Evolutionary conservation across 495 filamentous ascomycete species (phyloP).

Genomic region (Annulohypoxylon nitens): DNA sequence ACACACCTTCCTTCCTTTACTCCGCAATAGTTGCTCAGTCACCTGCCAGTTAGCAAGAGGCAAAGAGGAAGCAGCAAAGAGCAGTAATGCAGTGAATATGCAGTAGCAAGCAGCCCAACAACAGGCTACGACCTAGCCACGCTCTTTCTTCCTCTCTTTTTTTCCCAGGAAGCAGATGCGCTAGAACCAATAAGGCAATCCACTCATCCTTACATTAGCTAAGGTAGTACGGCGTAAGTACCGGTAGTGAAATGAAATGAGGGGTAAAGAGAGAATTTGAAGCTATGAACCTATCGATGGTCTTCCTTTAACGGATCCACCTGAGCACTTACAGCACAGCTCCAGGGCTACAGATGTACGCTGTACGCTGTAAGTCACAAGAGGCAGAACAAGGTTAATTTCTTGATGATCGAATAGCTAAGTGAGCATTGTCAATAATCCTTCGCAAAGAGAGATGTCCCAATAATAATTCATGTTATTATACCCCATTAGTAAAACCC

Average conservation of each 20-base stretch:
- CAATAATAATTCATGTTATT: neutral
- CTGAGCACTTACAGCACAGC: neutral
- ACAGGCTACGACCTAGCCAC: conserved; percentile 7
- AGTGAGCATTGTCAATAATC: neutral
- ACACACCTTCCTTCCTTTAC: conserved; percentile 32
- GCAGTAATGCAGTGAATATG: neutral
- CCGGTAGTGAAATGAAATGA: conserved; percentile 44
- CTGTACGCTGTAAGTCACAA: neutral
- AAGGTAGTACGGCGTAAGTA: conserved; percentile 25
- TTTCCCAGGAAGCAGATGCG: conserved; percentile 7
- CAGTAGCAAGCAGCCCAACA: conserved; percentile 18
- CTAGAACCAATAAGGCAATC: conserved; percentile 21
- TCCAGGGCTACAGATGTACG: neutral
- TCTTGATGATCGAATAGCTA: conserved; percentile 3
- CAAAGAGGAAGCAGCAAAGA: conserved; percentile 12
- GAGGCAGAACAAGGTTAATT: conserved; percentile 6
- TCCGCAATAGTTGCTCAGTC: conserved; percentile 37
- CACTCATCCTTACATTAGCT: conserved; percentile 27
- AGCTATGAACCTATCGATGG: conserved; percentile 38
- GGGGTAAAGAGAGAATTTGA: conserved; percentile 34
- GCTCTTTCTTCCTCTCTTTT: conserved; percentile 23
- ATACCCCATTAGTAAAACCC: conserved; percentile 14
- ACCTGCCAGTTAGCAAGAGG: conserved; percentile 31
- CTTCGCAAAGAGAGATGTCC: neutral
- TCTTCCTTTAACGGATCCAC: conserved; percentile 24